Evolutionary conservation across 768 basidiomycete genomes (phyloP), one percentile per base, ranked within the genome.

Genomic region (Paxillus ammoniavirescens): DNA sequence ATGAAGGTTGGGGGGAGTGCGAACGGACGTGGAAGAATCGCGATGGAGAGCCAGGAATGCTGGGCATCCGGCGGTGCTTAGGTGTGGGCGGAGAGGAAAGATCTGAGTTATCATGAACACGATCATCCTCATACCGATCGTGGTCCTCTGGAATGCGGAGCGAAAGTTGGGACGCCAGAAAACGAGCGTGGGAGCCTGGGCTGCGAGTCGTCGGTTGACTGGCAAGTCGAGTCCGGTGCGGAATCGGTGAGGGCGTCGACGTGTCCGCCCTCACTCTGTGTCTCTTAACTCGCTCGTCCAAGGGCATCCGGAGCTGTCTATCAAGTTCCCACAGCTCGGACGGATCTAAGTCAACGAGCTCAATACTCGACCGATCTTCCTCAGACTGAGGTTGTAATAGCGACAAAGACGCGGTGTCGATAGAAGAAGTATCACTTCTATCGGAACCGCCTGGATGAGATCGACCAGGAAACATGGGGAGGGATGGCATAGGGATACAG

Each of bases 271-370:
- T 44, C 57, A 68, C 42, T 64, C 68, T 52, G 72, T 64, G 56
- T 36, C 73, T 63, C 56, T 65, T 66, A 3, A 73, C 72, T 51
- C 76, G 67, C 54, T 77, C 73, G 47, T 75, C 72, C 54, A 81
- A 63, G 45, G 73, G 68, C 9, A 77, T 56, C 4, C 78, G 79
- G 37, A 69, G 65, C 41, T 72, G 67, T 35, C 77, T 73, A 52
- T 80, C 77, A 21, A 73, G 72, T 41, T 77, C 75, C 76, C 76
- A 77, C 42, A 56, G 72, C 67, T 57, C 72, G 66, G 47, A 73
- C 43, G 60, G 77, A 53, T 77, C 77, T 49, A 75, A 58, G 36
- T 81, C 79, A 42, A 85, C 74, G 38, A 85, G 75, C 60, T 82
- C 82, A 49, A 84, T 67, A 58, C 69, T 70, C 31, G 79, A 80